Conservation (phyloP, 1,139 yeast genomes). For the Magnusiomyces tetraspermus region DNA sequence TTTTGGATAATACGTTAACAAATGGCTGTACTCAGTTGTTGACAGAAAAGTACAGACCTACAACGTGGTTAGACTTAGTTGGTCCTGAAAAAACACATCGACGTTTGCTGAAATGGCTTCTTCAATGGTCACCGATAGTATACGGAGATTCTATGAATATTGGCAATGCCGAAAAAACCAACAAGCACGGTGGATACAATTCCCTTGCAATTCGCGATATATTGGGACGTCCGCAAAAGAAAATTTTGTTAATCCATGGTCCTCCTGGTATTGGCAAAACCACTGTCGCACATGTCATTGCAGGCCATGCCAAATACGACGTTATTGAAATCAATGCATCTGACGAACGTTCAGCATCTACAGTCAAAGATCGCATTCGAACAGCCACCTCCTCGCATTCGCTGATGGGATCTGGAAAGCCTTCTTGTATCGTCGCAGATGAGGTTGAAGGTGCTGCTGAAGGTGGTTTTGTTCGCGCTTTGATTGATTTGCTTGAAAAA, state of each 20-base stretch:
- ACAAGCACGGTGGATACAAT: constrained; percentile 14
- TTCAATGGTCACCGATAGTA: constrained; percentile 68
- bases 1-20: not conserved
- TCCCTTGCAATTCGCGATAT: constrained; percentile 37
- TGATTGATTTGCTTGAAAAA: constrained; percentile 49
- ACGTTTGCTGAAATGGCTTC: constrained; percentile 63
- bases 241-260: constrained; percentile 69
- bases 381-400: constrained; percentile 63
- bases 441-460: constrained; percentile 90
- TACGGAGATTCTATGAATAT: constrained; percentile 27
- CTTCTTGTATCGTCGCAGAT: constrained; percentile 76
- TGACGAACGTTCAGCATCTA: constrained; percentile 60
- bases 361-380: constrained; percentile 51
- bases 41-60: constrained; percentile 84
- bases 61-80: constrained; percentile 54
- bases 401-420: constrained; percentile 42
- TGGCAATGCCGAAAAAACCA: constrained; percentile 13
- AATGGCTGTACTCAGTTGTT: constrained; percentile 14
- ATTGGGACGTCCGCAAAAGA: constrained; percentile 60
- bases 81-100: constrained; percentile 82
- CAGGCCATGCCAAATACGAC: constrained; percentile 72
- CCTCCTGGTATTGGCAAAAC: constrained; percentile 98
- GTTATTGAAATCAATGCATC: constrained; percentile 85
- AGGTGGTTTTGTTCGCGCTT: constrained; percentile 62
- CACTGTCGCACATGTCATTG: constrained; percentile 75